Evolutionary conservation across 2,329 filamentous ascomycete species (phyloP).

Genomic region (Periconia macrospinosa): DNA sequence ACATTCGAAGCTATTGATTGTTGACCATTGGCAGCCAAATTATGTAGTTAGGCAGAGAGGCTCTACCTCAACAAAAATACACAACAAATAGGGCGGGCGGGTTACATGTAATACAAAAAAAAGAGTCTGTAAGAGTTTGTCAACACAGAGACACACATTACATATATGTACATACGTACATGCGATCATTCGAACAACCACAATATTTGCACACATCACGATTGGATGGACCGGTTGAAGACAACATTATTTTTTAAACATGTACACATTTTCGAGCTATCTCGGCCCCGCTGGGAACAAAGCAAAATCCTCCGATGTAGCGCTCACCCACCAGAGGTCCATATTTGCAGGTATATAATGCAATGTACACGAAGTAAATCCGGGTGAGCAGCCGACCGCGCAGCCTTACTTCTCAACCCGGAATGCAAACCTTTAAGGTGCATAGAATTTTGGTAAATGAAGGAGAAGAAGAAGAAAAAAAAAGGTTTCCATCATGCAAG

Average conservation of each 20-base stretch:
- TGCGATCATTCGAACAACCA: no score
- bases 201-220: neutral
- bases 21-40: no score
- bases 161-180: no score
- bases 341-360: slow-evolving; percentile 18
- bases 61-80: no score
- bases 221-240: neutral
- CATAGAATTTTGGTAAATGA: slow-evolving; percentile 2
- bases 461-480: slow-evolving; percentile 5
- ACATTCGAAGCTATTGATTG: no score
- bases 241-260: neutral
- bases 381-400: neutral
- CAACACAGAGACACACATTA: no score
- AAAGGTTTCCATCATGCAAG: slow-evolving; percentile 13
- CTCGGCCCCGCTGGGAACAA: neutral
- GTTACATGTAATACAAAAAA: no score
- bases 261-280: neutral
- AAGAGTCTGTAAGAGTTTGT: no score
- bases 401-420: neutral
- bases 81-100: no score
- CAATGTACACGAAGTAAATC: slow-evolving; percentile 13
- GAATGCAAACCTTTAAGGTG: neutral
- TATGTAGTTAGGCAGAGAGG: no score
- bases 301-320: slow-evolving; percentile 8
- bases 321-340: slow-evolving; percentile 4